These are phyloP conservation scores for Hyphopichia burtonii DNA, from an alignment of 1,139 yeast genomes.

Conservation along the genomic window DNA sequence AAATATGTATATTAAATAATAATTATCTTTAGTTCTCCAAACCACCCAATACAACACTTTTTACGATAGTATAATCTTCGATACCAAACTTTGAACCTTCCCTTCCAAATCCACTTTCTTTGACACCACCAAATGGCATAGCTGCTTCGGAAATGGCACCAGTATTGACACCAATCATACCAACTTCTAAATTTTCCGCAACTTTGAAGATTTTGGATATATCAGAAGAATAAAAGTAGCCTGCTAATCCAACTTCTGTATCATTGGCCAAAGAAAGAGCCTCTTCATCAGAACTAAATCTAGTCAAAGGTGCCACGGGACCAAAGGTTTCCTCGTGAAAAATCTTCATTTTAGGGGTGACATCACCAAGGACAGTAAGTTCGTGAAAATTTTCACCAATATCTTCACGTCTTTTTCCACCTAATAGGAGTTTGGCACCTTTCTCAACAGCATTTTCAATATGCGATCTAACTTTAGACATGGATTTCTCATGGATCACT, in stretches of 20 bases:
- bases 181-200: constrained; percentile 66
- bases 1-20: constrained; percentile 4
- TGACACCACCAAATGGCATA: constrained; percentile 78
- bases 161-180: constrained; percentile 80
- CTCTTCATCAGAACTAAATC: constrained; percentile 64
- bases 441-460: constrained; percentile 71
- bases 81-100: constrained; percentile 78
- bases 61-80: constrained; percentile 57
- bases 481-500: constrained; percentile 64
- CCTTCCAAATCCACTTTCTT: constrained; percentile 79
- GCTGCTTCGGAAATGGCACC: constrained; percentile 72
- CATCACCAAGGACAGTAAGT: constrained; percentile 70
- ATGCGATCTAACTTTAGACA: constrained; percentile 68
- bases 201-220: constrained; percentile 56
- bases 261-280: constrained; percentile 70
- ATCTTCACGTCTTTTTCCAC: constrained; percentile 66
- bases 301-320: constrained; percentile 78
- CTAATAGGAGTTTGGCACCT: constrained; percentile 65
- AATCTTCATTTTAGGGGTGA: constrained; percentile 62
- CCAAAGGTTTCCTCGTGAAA: constrained; percentile 84
- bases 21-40: constrained; percentile 5
- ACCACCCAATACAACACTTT: constrained; percentile 24
- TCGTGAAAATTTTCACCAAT: constrained; percentile 75
- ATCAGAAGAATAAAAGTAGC: constrained; percentile 41
- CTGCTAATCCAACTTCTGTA: constrained; percentile 50